Conservation (phyloP, 331 rosid genomes). For the Cydonia oblonga region DNA sequence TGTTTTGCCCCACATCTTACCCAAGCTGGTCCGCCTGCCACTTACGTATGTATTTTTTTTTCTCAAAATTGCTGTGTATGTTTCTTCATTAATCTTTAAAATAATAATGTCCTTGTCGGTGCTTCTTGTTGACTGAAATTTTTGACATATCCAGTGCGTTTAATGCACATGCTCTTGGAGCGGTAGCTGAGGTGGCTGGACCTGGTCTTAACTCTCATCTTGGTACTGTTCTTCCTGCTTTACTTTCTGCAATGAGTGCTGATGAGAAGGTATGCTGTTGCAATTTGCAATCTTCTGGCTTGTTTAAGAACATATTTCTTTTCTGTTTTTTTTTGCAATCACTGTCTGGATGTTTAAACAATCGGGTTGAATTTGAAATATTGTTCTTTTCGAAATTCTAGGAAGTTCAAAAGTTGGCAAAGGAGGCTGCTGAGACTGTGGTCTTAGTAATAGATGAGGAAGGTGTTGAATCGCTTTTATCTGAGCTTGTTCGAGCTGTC, state of each 20-base stretch:
- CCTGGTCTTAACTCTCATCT: slow-evolving; percentile 80
- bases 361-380: neutral
- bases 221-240: slow-evolving; percentile 80
- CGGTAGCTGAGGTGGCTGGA: slow-evolving; percentile 95
- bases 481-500: slow-evolving; percentile 77
- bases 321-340: neutral
- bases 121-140: slow-evolving; percentile 1
- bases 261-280: slow-evolving; percentile 51
- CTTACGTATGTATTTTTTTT: slow-evolving; percentile 57
- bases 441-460: slow-evolving; percentile 81
- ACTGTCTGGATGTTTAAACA: neutral
- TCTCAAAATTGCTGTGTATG: slow-evolving; percentile 8
- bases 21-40: slow-evolving; percentile 86
- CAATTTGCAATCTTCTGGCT: slow-evolving; percentile 1
- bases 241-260: slow-evolving; percentile 66
- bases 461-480: slow-evolving; percentile 70
- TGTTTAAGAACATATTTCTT: neutral
- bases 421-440: slow-evolving; percentile 89
- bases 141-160: slow-evolving; percentile 50
- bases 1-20: slow-evolving; percentile 88
- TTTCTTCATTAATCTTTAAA: neutral
- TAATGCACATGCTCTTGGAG: slow-evolving; percentile 92
- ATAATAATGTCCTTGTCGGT: neutral
- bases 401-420: slow-evolving; percentile 80
- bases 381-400: slow-evolving; percentile 30